These are phyloP conservation scores for Rubia tinctorum DNA, from an alignment of 305 asterid genomes.

Conservation along the genomic window DNA sequence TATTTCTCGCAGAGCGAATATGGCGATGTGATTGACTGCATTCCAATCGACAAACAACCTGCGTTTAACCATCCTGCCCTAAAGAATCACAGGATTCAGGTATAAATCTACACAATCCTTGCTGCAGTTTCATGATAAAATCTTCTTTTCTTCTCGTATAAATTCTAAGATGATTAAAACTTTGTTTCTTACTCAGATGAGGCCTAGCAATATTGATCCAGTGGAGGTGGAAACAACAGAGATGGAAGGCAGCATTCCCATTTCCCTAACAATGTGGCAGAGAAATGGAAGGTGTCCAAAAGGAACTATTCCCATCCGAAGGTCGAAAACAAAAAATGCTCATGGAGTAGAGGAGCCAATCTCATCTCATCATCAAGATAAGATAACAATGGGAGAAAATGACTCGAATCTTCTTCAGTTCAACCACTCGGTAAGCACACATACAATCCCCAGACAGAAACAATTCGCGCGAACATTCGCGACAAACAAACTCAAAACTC, in stretches of 20 bases:
- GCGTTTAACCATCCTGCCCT: constrained; percentile 64
- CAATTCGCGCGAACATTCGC: not conserved
- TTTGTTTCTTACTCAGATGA: constrained; percentile 8
- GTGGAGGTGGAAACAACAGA: constrained; percentile 6
- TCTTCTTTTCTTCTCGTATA: not conserved
- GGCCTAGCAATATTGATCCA: constrained; percentile 15
- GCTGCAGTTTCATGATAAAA: not conserved
- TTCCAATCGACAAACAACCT: constrained; percentile 64
- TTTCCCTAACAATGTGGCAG: constrained; percentile 41
- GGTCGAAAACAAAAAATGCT: constrained; percentile 17
- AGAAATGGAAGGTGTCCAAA: constrained; percentile 60
- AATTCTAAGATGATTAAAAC: not conserved
- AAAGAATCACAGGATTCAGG: constrained; percentile 68
- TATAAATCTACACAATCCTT: not conserved
- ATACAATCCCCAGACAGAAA: too few relatives aligned
- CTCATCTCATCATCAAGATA: constrained; percentile 8
- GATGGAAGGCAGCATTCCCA: not conserved
- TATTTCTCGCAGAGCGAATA: constrained; percentile 12
- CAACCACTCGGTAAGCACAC: constrained; percentile 56
- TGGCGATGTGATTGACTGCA: constrained; percentile 22
- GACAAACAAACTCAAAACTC: not conserved
- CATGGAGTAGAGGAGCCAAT: constrained; percentile 13
- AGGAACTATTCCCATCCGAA: constrained; percentile 63
- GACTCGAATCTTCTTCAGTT: constrained; percentile 23
- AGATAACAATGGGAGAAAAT: not conserved